Conservation (phyloP, 495 filamentous ascomycete species). For the Aspergillus saccharolyticus region DNA sequence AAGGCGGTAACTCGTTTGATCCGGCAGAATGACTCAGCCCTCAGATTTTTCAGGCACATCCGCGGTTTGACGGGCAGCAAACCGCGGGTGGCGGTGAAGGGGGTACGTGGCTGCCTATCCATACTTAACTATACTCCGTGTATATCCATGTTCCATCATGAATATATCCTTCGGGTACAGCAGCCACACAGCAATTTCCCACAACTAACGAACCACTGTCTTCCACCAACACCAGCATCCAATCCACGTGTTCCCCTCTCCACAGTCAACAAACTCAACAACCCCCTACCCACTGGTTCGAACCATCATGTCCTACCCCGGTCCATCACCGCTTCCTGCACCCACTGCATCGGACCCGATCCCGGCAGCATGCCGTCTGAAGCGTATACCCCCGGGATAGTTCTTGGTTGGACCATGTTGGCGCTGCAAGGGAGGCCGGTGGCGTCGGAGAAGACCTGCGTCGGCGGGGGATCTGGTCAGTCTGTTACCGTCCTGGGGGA, state of each 20-base stretch:
- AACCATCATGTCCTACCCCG: background rate
- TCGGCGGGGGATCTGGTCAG: too few relatives aligned
- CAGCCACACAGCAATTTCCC: too few relatives aligned
- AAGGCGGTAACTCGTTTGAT: background rate
- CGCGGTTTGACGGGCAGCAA: background rate
- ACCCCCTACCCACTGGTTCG: background rate
- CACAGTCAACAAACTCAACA: background rate
- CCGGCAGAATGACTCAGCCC: background rate
- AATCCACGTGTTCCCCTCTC: background rate
- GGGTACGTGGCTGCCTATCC: too few relatives aligned
- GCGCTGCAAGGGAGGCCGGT: slow-evolving; percentile 5
- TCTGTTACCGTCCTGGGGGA: too few relatives aligned
- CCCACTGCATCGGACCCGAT: slow-evolving; percentile 7
- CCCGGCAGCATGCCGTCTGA: background rate
- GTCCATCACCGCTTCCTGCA: slow-evolving; percentile 7
- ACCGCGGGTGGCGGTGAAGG: too few relatives aligned
- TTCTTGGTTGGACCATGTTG: slow-evolving; percentile 1
- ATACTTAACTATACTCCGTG: too few relatives aligned
- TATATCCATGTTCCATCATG: too few relatives aligned
- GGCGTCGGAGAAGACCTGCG: slow-evolving; percentile 10
- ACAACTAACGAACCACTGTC: background rate
- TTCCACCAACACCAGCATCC: slow-evolving; percentile 7
- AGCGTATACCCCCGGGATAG: background rate
- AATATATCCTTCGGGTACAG: too few relatives aligned
- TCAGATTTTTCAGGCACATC: background rate